Conservation (phyloP, 306 rosid genomes). For the Prunus campanulata region DNA sequence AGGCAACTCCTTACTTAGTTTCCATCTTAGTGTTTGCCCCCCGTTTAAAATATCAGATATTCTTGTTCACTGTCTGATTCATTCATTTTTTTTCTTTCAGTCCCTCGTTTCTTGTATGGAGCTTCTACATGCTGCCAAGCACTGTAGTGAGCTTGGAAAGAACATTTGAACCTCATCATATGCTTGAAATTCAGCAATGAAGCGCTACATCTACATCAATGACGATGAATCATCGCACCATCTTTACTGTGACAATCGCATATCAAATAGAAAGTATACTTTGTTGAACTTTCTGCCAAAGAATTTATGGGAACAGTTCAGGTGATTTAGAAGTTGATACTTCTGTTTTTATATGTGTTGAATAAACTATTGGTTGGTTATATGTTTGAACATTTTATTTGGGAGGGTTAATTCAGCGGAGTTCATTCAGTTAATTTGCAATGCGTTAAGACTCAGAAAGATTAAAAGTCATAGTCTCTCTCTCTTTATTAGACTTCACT, state of each 20-base stretch:
- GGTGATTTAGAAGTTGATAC: constrained; percentile 47
- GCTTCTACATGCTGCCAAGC: constrained; percentile 7
- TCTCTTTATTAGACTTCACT: background rate
- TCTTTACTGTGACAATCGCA: constrained; percentile 73
- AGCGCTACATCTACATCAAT: constrained; percentile 79
- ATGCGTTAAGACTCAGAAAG: background rate
- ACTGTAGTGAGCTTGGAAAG: constrained; percentile 9
- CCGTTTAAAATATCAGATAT: background rate
- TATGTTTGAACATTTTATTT: background rate
- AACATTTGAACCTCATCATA: constrained; percentile 12
- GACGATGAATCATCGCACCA: constrained; percentile 67
- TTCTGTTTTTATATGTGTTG: constrained; percentile 19
- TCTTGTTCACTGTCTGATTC: background rate
- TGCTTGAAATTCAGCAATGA: constrained; percentile 59
- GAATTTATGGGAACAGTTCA: constrained; percentile 96
- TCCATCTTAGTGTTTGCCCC: background rate
- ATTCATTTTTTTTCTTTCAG: background rate
- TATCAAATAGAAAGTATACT: constrained; percentile 88
- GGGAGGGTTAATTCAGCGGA: too few relatives aligned
- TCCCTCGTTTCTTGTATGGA: constrained; percentile 7
- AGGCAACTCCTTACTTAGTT: background rate
- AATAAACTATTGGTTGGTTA: background rate
- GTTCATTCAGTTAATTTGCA: background rate
- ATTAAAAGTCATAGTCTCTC: background rate
- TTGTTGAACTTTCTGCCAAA: constrained; percentile 85